Evolutionary conservation across 495 filamentous ascomycete species (phyloP).

Genomic region (Annulohypoxylon stygium): DNA sequence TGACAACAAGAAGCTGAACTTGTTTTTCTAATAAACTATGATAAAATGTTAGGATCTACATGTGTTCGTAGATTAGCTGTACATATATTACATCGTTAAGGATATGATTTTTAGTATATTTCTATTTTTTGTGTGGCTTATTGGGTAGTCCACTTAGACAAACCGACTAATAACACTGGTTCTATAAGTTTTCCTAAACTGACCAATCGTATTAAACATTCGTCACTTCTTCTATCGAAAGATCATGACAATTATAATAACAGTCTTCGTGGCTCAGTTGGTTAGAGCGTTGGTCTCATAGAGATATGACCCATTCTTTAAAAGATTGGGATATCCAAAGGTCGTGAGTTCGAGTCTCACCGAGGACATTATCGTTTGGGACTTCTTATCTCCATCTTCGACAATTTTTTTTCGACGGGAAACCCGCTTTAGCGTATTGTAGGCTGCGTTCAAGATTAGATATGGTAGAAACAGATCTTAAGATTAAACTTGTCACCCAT

Average conservation of each 20-base stretch:
- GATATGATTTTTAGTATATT: too few species aligned
- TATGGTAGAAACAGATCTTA: too few species aligned
- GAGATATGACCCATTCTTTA: slow-evolving; percentile 18
- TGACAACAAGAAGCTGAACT: too few species aligned
- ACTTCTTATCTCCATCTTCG: background rate
- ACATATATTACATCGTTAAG: too few species aligned
- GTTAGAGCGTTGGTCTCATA: slow-evolving; percentile 17
- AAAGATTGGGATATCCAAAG: slow-evolving; percentile 24
- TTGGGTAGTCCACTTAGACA: too few species aligned
- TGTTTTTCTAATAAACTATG: too few species aligned
- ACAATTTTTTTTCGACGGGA: background rate
- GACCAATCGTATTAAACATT: background rate
- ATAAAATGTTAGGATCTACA: too few species aligned
- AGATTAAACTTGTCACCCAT: too few species aligned
- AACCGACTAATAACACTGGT: too few species aligned
- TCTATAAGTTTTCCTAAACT: background rate
- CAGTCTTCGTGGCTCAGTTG: slow-evolving; percentile 16
- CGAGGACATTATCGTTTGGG: background rate
- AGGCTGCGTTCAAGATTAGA: background rate
- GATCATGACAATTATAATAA: background rate
- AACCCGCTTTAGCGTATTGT: background rate
- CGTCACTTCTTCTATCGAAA: background rate
- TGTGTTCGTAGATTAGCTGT: too few species aligned
- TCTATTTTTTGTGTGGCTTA: too few species aligned
- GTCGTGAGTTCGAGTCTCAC: slow-evolving; percentile 26